Conservation (phyloP, 108 stramenopile genomes). For the Skeletonema menzelii region DNA sequence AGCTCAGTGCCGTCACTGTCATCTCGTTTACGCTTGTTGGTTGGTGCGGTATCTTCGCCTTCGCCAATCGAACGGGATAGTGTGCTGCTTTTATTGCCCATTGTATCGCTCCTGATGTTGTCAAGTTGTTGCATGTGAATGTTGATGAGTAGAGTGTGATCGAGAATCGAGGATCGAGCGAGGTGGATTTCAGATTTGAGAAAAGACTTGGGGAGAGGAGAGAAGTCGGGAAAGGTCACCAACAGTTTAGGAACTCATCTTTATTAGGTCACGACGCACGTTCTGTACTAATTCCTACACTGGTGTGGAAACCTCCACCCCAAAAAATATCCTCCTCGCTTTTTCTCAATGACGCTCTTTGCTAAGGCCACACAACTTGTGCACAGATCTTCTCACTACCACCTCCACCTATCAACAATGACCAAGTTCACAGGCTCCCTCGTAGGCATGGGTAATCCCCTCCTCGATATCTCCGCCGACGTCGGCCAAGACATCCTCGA, state of each 20-base stretch:
- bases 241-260: neutral
- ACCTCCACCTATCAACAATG: neutral
- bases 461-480: constrained; percentile 97
- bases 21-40: neutral
- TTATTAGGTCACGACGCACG: neutral
- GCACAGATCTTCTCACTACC: neutral
- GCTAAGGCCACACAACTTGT: neutral
- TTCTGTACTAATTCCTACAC: neutral
- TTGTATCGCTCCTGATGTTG: too few species aligned
- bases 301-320: too few species aligned
- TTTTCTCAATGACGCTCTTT: neutral
- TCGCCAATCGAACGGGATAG: neutral
- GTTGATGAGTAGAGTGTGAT: too few species aligned
- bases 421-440: constrained; percentile 60
- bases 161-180: too few species aligned
- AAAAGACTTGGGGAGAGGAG: neutral
- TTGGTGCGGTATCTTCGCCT: neutral
- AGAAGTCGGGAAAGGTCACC: neutral
- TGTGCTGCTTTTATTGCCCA: neutral
- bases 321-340: neutral
- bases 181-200: too few species aligned
- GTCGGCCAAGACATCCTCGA: constrained; percentile 91
- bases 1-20: neutral
- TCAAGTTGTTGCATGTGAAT: too few species aligned
- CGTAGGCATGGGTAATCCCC: constrained; percentile 99